These are phyloP conservation scores for Phytophthora ohioensis DNA, from an alignment of 352 stramenopile genomes.

Conservation along the genomic window DNA sequence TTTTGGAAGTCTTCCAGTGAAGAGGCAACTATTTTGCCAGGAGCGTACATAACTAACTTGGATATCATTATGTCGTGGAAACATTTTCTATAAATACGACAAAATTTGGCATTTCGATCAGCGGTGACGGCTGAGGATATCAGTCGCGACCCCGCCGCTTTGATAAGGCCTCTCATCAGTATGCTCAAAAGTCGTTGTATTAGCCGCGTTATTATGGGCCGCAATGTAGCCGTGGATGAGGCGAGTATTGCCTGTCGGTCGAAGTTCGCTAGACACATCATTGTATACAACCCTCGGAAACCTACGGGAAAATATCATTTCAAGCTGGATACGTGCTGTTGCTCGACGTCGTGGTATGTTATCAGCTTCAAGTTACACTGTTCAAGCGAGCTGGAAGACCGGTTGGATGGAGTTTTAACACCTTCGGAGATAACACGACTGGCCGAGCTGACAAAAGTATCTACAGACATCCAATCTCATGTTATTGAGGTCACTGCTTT, in stretches of 20 bases:
- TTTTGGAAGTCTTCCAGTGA: background rate
- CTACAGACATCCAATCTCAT: slow-evolving; percentile 16
- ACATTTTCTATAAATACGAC: background rate
- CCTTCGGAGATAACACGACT: slow-evolving; percentile 5
- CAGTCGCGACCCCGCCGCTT: background rate
- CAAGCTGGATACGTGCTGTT: background rate
- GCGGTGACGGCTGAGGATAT: background rate
- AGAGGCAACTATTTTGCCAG: background rate
- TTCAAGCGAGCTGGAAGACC: slow-evolving; percentile 11
- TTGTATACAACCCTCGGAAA: background rate
- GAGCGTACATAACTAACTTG: background rate
- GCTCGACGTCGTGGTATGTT: background rate
- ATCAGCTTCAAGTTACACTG: slow-evolving; percentile 32
- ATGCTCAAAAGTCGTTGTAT: background rate
- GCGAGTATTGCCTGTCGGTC: background rate
- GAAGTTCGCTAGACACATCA: background rate
- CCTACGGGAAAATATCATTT: background rate
- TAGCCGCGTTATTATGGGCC: background rate
- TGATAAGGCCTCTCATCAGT: background rate
- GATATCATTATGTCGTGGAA: background rate
- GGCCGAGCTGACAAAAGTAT: slow-evolving; percentile 2
- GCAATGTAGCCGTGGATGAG: background rate
- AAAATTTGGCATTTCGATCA: background rate
- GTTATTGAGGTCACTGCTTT: slow-evolving; percentile 32
- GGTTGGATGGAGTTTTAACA: slow-evolving; percentile 17